Conservation (phyloP, 2,329 filamentous ascomycete genomes). For the Aspergillus sclerotialis region DNA sequence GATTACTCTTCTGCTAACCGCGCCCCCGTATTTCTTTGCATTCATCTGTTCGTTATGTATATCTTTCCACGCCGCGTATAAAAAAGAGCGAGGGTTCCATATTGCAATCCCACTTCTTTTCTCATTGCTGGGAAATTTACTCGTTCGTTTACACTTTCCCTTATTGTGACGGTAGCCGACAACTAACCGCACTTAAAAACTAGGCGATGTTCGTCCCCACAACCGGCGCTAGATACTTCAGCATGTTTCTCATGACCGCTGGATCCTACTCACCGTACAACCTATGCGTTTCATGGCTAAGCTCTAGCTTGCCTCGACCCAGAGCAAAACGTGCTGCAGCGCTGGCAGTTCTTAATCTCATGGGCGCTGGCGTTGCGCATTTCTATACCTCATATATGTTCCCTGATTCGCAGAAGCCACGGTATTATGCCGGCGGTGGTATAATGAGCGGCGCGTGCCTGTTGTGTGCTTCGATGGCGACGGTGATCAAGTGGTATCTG, state of each 20-base stretch:
- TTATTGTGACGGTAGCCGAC: too few relatives aligned
- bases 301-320: slow-evolving; percentile 16
- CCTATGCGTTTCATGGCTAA: slow-evolving; percentile 11
- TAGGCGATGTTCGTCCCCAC: slow-evolving; percentile 10
- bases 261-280: slow-evolving; percentile 10
- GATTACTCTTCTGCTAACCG: slow-evolving; percentile 43
- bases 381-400: slow-evolving; percentile 12
- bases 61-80: slow-evolving; percentile 15
- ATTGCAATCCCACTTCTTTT: slow-evolving; percentile 14
- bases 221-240: slow-evolving; percentile 8
- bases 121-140: slow-evolving; percentile 8
- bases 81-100: slow-evolving; percentile 15
- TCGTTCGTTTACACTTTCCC: slow-evolving; percentile 4
- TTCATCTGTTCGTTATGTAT: slow-evolving; percentile 10
- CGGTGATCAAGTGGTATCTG: slow-evolving; percentile 7
- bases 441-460: slow-evolving; percentile 7
- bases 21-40: slow-evolving; percentile 10
- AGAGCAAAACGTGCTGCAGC: slow-evolving; percentile 15
- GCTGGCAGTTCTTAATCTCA: slow-evolving; percentile 19
- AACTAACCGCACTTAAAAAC: not conserved
- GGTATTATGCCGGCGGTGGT: slow-evolving; percentile 9
- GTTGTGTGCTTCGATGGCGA: slow-evolving; percentile 5
- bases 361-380: slow-evolving; percentile 12
- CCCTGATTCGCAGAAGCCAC: slow-evolving; percentile 8
- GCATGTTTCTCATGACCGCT: slow-evolving; percentile 11